Base-by-base conservation (phyloP, 768 basidiomycete species). In the Phylloporus rhodoxanthus region DNA sequence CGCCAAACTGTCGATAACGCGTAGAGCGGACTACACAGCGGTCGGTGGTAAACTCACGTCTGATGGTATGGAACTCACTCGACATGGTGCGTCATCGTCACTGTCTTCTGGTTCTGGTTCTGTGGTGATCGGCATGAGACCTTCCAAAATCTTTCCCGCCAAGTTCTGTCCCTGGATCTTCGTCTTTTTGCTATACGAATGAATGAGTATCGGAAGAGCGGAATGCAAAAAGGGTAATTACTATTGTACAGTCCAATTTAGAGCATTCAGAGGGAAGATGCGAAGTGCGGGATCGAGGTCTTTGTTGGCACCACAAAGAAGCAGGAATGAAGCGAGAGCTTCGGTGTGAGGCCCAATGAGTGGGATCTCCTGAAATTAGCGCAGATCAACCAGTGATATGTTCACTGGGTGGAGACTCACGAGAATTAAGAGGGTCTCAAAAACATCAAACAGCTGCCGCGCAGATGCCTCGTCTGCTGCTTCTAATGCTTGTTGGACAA, bases 231-330 rank as follows among this genome's bases (percentile, higher is more conserved):
- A 26, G 17, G 4, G 1, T 7, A 71, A 85, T 59, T 61, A 85
- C 92, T 98, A 98, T 75, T 94, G 87, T 47, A 98, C 85, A 8
- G 93, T 91, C 94, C 94, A 98, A 63, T 91, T 88, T 8, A 99
- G 80, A 7, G 90, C 87, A 61, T 97, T 98, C 33, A 99, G 78
- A 9, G 88, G 84, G 58, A 96, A 85, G 52, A 93, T 80, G 50
- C 96, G 87, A 51, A 96, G 80, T 45, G 89, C 91, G 42, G 72
- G 68, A 39, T 90, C 88, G 60, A 85, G 82, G 10, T 72, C 69
- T 54, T 77, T 78, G 73, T 95, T 93, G 28, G 78, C 84, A 48
- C 91, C 94, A 37, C 85, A 85, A 41, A 75, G 75, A 34, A 98
- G 78, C 53, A 97, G 84, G 80, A 97, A 96, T 44, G 88, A 75